Conservation (phyloP, 768 basidiomycete genomes). For the Lentinula aciculospora region DNA sequence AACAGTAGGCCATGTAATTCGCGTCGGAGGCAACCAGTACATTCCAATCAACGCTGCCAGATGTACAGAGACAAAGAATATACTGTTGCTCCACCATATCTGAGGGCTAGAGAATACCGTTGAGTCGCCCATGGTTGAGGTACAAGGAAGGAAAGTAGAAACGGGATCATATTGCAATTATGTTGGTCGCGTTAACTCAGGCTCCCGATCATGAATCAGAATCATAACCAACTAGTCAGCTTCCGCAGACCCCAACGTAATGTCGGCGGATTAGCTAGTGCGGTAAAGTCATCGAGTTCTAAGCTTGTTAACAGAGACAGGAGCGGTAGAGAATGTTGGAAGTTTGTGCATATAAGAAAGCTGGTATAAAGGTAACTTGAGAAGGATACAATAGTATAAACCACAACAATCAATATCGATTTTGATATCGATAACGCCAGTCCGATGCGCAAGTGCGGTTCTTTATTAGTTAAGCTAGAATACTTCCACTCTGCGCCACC, state of each 20-base stretch:
- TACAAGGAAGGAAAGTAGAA: not conserved
- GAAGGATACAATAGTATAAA: no score
- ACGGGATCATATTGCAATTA: not conserved
- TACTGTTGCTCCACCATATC: slow-evolving; percentile 61
- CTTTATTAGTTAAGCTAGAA: slow-evolving; percentile 22
- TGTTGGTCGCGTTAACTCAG: not conserved
- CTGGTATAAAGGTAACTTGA: no score
- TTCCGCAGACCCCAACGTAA: no score
- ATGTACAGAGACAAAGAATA: slow-evolving; percentile 56
- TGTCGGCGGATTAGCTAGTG: no score
- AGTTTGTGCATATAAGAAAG: no score
- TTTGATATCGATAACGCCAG: no score
- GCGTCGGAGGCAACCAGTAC: slow-evolving; percentile 40
- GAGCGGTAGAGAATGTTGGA: no score
- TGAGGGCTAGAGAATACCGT: slow-evolving; percentile 14
- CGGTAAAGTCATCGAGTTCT: no score
- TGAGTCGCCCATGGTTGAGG: slow-evolving; percentile 7
- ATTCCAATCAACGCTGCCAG: slow-evolving; percentile 50
- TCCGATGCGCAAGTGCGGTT: no score
- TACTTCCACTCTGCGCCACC: slow-evolving; percentile 34
- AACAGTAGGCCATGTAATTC: slow-evolving; percentile 38
- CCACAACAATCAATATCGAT: no score
- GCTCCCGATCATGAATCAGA: not conserved
- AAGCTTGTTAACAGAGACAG: no score
- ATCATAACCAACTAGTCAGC: not conserved